A percentile compares a stretch with the other conserved stretches of the same genome.
Evolutionary conservation across 306 rosid genomes (phyloP).

Genomic region (Adenanthera pavonina): DNA sequence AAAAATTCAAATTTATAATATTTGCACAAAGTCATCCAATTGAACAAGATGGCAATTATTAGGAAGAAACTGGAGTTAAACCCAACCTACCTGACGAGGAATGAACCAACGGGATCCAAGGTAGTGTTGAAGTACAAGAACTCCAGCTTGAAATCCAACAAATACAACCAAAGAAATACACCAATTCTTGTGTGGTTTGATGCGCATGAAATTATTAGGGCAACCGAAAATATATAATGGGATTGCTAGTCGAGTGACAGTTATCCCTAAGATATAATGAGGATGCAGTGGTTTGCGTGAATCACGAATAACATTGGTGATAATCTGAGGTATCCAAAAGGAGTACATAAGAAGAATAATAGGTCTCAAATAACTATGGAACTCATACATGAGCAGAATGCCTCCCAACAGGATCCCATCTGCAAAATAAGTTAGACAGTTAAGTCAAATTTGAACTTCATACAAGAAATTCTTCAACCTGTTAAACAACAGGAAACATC

Average conservation of each 20-base stretch:
- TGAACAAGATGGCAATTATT: neutral
- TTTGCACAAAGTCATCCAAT: slow-evolving; percentile 1
- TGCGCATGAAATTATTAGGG: slow-evolving; percentile 95
- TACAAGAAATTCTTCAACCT: slow-evolving; percentile 11
- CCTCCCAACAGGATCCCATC: slow-evolving; percentile 99
- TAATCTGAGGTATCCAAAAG: slow-evolving; percentile 97
- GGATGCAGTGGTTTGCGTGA: slow-evolving; percentile 97
- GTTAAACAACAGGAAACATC: slow-evolving; percentile 22
- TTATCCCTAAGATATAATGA: slow-evolving; percentile 87
- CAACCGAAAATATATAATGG: slow-evolving; percentile 90
- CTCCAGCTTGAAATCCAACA: slow-evolving; percentile 73
- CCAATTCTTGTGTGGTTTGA: slow-evolving; percentile 82
- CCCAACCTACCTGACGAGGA: slow-evolving; percentile 87
- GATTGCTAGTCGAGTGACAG: slow-evolving; percentile 82
- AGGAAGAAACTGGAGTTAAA: slow-evolving; percentile 19
- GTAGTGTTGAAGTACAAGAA: slow-evolving; percentile 95
- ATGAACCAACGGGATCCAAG: slow-evolving; percentile 97
- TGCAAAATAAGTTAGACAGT: slow-evolving; percentile 51
- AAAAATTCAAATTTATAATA: neutral
- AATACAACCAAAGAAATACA: slow-evolving; percentile 70
- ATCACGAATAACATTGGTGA: slow-evolving; percentile 85
- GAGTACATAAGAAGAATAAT: slow-evolving; percentile 86
- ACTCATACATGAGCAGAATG: slow-evolving; percentile 93
- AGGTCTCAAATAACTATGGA: slow-evolving; percentile 80
- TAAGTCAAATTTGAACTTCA: slow-evolving; percentile 29